Percentiles rank a stretch among this genome's conserved stretches.
phyloP scores from a whole-genome alignment of 495 filamentous ascomycete species.

The Penicillium simplicissimum region DNA sequence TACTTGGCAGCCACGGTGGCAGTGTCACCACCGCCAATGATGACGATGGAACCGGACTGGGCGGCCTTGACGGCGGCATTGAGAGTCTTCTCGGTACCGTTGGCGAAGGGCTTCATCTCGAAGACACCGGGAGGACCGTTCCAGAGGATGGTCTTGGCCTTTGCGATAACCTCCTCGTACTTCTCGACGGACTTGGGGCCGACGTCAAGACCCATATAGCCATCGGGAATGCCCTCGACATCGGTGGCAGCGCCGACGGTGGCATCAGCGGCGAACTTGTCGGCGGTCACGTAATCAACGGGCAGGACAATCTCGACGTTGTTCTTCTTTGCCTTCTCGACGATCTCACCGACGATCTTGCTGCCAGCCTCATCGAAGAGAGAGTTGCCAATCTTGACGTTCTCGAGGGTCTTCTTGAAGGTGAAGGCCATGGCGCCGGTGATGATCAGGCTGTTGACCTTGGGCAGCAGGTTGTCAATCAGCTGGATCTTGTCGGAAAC shows the following conservation, averaged over 20 bases:
- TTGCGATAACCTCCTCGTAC: constrained; percentile 79
- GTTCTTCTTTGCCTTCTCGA: constrained; percentile 96
- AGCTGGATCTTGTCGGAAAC: constrained; percentile 99
- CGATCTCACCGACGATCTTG: constrained; percentile 84
- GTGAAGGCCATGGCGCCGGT: constrained; percentile 99
- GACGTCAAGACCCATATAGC: constrained; percentile 96
- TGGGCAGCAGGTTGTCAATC: constrained; percentile 96
- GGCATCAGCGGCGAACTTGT: constrained; percentile 90
- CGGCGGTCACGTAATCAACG: constrained; percentile 91
- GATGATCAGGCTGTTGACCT: constrained; percentile 95
- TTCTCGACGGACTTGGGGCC: constrained; percentile 83
- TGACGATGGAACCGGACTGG: constrained; percentile 83
- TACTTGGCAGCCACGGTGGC: constrained; percentile 98
- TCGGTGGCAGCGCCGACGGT: constrained; percentile 81
- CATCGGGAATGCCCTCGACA: constrained; percentile 84
- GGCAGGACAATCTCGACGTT: constrained; percentile 93
- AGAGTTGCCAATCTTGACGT: constrained; percentile 84
- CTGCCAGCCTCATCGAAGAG: constrained; percentile 93
- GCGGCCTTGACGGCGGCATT: constrained; percentile 81
- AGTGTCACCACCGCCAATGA: constrained; percentile 98
- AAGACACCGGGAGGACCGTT: constrained; percentile 98
- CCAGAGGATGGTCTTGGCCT: constrained; percentile 97
- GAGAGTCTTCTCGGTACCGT: constrained; percentile 85
- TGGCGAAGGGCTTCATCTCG: constrained; percentile 92
- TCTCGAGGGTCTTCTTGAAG: constrained; percentile 97